Evolutionary conservation across 2,329 filamentous ascomycete species (phyloP), one percentile per base, ranked within the genome.

Genomic region (Fusarium anthophilum): DNA sequence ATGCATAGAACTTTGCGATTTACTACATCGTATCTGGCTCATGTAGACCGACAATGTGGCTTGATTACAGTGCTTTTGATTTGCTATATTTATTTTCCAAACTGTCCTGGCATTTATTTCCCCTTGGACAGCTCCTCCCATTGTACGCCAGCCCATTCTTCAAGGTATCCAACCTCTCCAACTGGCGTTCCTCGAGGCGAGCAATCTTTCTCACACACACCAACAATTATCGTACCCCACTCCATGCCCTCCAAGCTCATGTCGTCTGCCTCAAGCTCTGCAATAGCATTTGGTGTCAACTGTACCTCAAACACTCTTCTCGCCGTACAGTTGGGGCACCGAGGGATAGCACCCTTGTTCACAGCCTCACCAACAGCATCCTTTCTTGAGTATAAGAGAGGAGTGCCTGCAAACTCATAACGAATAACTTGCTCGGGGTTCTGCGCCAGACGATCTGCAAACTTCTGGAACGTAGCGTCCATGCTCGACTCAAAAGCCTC

Each of bases 141-240:
- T 83, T 99, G 96, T 73, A 98, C 96, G 12, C 96, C 96, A n/a
- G 90, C 91, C 96, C 96, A 99, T 83, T 99, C 96, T 85, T 98
- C 96, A 24, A 95, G 79, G 83, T 97, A 98, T 4, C 92, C 94
- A 2, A 91, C 89, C 78, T 91, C 87, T 0, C 91, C 93, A 41
- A 87, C 85, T 18, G 83, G 82, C 12, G 90, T 87, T 2, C 89
- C 88, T 11, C 82, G 82, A 22, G 90, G 89, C 77, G 88, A 86
- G 80, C 96, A 98, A 81, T 98, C 94, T 79, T 84, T 89, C 74
- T 88, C 90, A 81, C 96, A 99, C 13, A 97, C 94, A 0, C 91
- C 95, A 43, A 98, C 86, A 66, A 99, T 90, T 14, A 99, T 89
- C 2, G 95, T 98, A 0, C 96, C 96, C 96, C 96, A 99, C 79